A percentile compares a stretch with the other conserved stretches of the same genome.
Conservation (phyloP, 441 rosid species). For the Populus tomentosa region DNA sequence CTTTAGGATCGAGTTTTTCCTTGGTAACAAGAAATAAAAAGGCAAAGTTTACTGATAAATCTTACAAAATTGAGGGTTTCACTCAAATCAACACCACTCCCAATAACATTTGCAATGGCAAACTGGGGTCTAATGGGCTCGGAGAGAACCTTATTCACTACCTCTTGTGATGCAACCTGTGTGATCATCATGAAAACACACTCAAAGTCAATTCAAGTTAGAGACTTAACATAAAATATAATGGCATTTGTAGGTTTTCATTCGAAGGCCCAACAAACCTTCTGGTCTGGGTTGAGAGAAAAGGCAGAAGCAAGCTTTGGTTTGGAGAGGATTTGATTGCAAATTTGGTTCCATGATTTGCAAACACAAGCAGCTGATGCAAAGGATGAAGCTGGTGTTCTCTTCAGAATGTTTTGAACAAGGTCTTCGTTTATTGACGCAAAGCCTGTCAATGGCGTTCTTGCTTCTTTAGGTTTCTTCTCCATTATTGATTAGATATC, state of each 20-base stretch:
- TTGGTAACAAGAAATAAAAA: background rate
- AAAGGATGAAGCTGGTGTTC: slow-evolving; percentile 29
- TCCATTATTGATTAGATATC: background rate
- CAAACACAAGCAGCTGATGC: slow-evolving; percentile 61
- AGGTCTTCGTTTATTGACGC: slow-evolving; percentile 15
- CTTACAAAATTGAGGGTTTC: slow-evolving; percentile 37
- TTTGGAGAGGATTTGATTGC: slow-evolving; percentile 40
- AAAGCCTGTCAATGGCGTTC: background rate
- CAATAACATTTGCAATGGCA: too few relatives aligned
- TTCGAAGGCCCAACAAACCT: background rate
- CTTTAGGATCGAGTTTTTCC: too few relatives aligned
- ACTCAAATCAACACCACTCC: slow-evolving; percentile 18
- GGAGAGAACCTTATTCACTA: slow-evolving; percentile 42
- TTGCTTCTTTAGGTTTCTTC: background rate
- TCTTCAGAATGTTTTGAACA: slow-evolving; percentile 16
- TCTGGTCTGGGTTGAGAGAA: background rate
- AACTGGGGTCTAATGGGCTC: too few relatives aligned
- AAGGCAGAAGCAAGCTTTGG: slow-evolving; percentile 50
- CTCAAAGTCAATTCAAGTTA: too few relatives aligned
- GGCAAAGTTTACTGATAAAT: background rate
- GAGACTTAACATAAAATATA: too few relatives aligned
- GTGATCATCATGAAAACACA: background rate
- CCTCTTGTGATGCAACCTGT: slow-evolving; percentile 56
- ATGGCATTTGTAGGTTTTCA: background rate
- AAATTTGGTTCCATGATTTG: slow-evolving; percentile 48